These are phyloP conservation scores for Isatis tinctoria DNA, from an alignment of 345 rosid genomes.

Conservation along the genomic window DNA sequence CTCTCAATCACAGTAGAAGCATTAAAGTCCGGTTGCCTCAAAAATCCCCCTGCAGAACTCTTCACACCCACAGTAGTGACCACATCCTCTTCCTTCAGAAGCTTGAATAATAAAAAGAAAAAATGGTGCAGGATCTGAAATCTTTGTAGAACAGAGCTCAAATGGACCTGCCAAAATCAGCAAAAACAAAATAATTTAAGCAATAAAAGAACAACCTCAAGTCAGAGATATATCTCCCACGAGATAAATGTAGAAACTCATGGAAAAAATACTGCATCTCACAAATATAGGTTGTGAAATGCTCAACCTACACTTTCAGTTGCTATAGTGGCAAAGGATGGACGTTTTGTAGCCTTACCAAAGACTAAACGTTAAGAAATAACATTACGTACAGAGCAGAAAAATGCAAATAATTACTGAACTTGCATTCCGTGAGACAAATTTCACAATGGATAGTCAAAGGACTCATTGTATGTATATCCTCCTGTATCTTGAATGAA, in stretches of 20 bases:
- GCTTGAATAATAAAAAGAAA: constrained; percentile 69
- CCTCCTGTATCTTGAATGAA: constrained; percentile 9
- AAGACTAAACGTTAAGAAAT: constrained; percentile 2
- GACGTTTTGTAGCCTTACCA: constrained; percentile 6
- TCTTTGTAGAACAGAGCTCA: constrained; percentile 55
- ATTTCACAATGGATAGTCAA: neutral
- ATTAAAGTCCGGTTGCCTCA: constrained; percentile 57
- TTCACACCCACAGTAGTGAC: constrained; percentile 33
- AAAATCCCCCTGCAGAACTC: constrained; percentile 73
- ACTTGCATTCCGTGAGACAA: constrained; percentile 13
- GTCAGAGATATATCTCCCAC: neutral
- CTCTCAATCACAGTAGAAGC: constrained; percentile 31
- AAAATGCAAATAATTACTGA: constrained; percentile 4
- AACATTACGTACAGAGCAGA: neutral
- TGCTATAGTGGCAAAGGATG: neutral
- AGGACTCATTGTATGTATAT: constrained; percentile 10
- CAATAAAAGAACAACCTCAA: constrained; percentile 14
- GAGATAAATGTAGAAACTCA: constrained; percentile 13
- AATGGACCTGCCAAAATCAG: constrained; percentile 54
- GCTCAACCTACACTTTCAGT: constrained; percentile 6
- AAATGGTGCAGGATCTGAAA: constrained; percentile 81
- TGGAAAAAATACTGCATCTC: neutral
- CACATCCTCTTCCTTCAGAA: constrained; percentile 58
- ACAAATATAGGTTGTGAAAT: constrained; percentile 1
- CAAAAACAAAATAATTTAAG: neutral